Conservation (phyloP, 345 rosid genomes). For the Euphorbia tirucalli region DNA sequence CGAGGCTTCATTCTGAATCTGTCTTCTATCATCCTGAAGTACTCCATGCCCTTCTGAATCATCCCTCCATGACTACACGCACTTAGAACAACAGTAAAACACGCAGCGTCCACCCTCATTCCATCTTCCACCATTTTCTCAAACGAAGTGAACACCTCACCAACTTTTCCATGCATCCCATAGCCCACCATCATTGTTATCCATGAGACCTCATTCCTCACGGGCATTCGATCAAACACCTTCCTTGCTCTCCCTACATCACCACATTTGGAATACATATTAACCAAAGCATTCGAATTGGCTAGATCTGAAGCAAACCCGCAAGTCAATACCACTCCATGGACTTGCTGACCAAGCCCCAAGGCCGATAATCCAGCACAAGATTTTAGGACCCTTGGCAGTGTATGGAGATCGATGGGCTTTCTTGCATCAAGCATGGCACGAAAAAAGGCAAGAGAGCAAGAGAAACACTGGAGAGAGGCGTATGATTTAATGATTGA, state of each 20-base stretch:
- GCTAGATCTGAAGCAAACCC: slow-evolving; percentile 32
- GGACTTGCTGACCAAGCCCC: slow-evolving; percentile 33
- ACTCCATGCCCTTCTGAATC: slow-evolving; percentile 30
- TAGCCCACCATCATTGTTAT: slow-evolving; percentile 29
- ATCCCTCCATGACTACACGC: slow-evolving; percentile 34
- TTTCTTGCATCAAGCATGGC: too few species aligned
- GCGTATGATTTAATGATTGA: too few species aligned
- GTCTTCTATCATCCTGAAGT: slow-evolving; percentile 27
- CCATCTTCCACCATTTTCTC: too few species aligned
- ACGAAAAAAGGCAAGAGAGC: too few species aligned
- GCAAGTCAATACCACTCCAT: slow-evolving; percentile 19
- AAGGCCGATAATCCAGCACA: slow-evolving; percentile 26
- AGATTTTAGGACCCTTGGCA: slow-evolving; percentile 37
- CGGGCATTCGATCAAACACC: slow-evolving; percentile 33
- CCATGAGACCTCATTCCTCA: slow-evolving; percentile 34
- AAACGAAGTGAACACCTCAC: too few species aligned
- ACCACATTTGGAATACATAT: slow-evolving; percentile 36
- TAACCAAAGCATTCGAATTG: slow-evolving; percentile 30
- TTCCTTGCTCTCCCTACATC: too few species aligned
- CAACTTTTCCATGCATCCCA: too few species aligned
- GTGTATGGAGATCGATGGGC: too few species aligned
- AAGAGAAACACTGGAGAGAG: too few species aligned
- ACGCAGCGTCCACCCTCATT: too few species aligned
- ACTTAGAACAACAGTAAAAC: too few species aligned
- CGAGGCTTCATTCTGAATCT: slow-evolving; percentile 33